Conservation (phyloP, 495 filamentous ascomycete genomes). For the Trichoderma parareesei region DNA sequence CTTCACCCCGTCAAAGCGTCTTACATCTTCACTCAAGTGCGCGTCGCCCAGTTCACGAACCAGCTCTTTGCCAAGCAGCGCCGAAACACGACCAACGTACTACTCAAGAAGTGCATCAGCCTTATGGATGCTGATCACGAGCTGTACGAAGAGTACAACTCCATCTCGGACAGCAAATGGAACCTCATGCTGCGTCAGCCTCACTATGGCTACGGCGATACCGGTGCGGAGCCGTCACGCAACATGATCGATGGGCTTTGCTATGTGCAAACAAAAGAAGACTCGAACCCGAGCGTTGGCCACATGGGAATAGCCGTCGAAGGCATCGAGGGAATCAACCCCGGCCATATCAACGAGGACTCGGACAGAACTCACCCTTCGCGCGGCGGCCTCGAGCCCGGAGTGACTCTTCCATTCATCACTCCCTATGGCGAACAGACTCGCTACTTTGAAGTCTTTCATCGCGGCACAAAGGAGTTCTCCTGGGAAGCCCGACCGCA, state of each 20-base stretch:
- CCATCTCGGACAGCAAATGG: constrained; percentile 2
- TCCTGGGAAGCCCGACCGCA: not conserved
- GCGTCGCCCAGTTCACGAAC: not conserved
- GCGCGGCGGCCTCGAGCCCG: not conserved
- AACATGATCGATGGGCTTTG: constrained; percentile 7
- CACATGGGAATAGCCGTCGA: constrained; percentile 1
- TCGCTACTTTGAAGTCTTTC: constrained; percentile 3
- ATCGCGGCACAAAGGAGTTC: not conserved
- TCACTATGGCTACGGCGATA: not conserved
- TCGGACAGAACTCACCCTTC: constrained; percentile 1
- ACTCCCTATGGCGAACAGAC: constrained; percentile 5
- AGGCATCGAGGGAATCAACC: not conserved
- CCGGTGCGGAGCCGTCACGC: not conserved
- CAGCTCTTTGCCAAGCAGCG: constrained; percentile 4
- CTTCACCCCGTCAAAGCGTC: constrained; percentile 47
- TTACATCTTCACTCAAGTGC: constrained; percentile 3
- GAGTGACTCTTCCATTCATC: not conserved
- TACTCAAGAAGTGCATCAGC: not conserved
- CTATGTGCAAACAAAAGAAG: not conserved
- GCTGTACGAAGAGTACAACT: not conserved
- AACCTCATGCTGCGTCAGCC: constrained; percentile 2
- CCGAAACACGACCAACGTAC: not conserved
- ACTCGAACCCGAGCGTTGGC: constrained; percentile 1
- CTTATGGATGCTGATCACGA: constrained; percentile 5
- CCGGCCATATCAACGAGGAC: constrained; percentile 4